phyloP scores from a whole-genome alignment of 495 filamentous ascomycete genomes.

The Xylaria venustula region DNA sequence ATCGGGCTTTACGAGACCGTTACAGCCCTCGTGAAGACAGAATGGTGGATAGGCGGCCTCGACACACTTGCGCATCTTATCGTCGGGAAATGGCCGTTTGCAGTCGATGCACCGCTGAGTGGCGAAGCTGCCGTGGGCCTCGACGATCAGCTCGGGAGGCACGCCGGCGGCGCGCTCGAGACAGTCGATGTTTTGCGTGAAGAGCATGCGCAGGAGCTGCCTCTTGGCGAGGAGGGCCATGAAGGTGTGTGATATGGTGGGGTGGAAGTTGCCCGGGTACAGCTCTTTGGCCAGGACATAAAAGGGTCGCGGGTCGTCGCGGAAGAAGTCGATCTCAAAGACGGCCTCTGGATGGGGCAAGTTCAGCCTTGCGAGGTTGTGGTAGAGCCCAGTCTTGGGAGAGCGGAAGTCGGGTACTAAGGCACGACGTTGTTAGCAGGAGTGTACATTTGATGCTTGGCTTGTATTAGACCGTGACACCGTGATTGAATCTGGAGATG shows the following conservation, averaged over 20 bases:
- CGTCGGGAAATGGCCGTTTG: conserved; percentile 64
- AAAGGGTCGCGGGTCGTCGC: conserved; percentile 80
- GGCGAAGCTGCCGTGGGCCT: conserved; percentile 95
- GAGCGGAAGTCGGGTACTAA: conserved; percentile 75
- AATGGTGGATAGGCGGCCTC: conserved; percentile 61
- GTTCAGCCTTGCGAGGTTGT: conserved; percentile 80
- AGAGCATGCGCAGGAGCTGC: conserved; percentile 75
- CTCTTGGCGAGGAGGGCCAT: conserved; percentile 71
- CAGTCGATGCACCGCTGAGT: conserved; percentile 89
- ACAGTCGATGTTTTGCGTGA: conserved; percentile 97
- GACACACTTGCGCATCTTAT: conserved; percentile 69
- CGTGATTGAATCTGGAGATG: neutral
- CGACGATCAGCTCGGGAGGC: conserved; percentile 75
- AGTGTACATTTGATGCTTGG: too few relatives aligned
- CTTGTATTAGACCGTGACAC: too few relatives aligned
- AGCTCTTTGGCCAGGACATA: conserved; percentile 88
- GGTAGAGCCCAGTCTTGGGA: conserved; percentile 72
- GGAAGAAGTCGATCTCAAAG: conserved; percentile 88
- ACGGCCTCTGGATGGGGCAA: conserved; percentile 76
- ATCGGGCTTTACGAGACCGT: conserved; percentile 89
- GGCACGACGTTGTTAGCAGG: conserved; percentile 28
- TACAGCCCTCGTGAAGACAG: conserved; percentile 60
- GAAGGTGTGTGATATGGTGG: conserved; percentile 68
- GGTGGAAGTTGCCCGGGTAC: conserved; percentile 86
- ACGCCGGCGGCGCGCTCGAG: conserved; percentile 88